Conservation (phyloP, 345 rosid species). For the Hypericum androsaemum region DNA sequence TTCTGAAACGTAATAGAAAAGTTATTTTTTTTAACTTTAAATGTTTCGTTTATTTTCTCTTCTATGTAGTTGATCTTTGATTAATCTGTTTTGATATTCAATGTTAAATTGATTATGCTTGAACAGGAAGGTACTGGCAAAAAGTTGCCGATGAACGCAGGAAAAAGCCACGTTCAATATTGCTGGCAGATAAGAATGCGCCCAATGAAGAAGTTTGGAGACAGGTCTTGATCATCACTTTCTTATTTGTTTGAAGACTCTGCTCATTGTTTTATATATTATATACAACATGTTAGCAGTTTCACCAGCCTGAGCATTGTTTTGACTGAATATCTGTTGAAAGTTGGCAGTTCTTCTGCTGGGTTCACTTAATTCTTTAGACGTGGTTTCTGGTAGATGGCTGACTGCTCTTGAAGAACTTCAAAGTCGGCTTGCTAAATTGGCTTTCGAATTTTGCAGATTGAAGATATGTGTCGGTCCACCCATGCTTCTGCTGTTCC, state of each 20-base stretch:
- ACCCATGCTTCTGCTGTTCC: constrained; percentile 81
- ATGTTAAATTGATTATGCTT: background rate
- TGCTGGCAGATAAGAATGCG: constrained; percentile 97
- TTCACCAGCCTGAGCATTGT: too few relatives aligned
- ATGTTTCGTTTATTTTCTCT: too few relatives aligned
- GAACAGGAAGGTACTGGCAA: constrained; percentile 76
- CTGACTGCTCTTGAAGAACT: too few relatives aligned
- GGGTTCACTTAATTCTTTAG: background rate
- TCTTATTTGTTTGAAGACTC: background rate
- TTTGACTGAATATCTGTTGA: too few relatives aligned
- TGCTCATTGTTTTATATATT: too few relatives aligned
- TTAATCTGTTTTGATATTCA: too few relatives aligned
- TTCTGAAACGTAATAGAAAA: too few relatives aligned
- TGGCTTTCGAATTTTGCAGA: constrained; percentile 35
- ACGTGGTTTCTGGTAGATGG: background rate
- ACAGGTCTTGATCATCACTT: constrained; percentile 41
- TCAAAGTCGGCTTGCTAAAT: too few relatives aligned
- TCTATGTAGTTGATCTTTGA: too few relatives aligned
- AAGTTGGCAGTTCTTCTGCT: too few relatives aligned
- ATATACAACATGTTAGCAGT: too few relatives aligned
- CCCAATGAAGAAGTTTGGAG: constrained; percentile 99
- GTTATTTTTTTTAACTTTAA: too few relatives aligned
- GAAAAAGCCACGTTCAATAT: constrained; percentile 71
- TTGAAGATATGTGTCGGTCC: constrained; percentile 75
- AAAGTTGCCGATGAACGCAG: constrained; percentile 64